Conservation (phyloP, 2,329 filamentous ascomycete genomes). For the Stagonosporopsis tanaceti region DNA sequence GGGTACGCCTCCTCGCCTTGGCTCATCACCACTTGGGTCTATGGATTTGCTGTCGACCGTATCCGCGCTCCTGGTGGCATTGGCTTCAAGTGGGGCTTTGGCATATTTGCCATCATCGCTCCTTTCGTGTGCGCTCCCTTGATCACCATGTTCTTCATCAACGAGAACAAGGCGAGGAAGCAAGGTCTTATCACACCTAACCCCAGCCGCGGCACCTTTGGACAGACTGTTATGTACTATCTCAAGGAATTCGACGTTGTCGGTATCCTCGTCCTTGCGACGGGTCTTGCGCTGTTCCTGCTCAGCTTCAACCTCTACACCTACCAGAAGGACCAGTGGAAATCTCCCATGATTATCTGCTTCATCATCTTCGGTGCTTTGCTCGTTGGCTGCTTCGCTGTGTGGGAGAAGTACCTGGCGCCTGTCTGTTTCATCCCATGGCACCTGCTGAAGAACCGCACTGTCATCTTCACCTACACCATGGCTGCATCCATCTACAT, state of each 20-base stretch:
- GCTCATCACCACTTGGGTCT: conserved; percentile 45
- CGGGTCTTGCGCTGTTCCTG: conserved; percentile 70
- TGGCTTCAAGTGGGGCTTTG: conserved; percentile 73
- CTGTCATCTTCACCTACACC: conserved; percentile 62
- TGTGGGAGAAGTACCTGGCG: conserved; percentile 54
- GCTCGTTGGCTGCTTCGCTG: conserved; percentile 47
- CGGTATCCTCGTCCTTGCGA: conserved; percentile 67
- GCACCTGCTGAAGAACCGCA: conserved; percentile 59
- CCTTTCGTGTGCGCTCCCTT: conserved; percentile 69
- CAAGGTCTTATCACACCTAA: conserved; percentile 59
- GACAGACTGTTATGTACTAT: conserved; percentile 63
- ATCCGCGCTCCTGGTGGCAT: conserved; percentile 58
- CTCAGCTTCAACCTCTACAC: conserved; percentile 69
- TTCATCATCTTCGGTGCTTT: conserved; percentile 52
- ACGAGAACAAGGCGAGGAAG: conserved; percentile 68
- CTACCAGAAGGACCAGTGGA: conserved; percentile 45
- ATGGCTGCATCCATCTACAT: conserved; percentile 52
- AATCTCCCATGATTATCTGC: conserved; percentile 51
- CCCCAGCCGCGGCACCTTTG: conserved; percentile 56
- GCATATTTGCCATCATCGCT: conserved; percentile 70
- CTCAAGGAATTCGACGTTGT: conserved; percentile 69
- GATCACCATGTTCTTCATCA: conserved; percentile 63
- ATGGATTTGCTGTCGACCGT: conserved; percentile 34
- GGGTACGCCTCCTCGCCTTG: conserved; percentile 53
- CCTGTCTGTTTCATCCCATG: conserved; percentile 55